Base-by-base conservation (phyloP, 352 stramenopile species). In the Phytopythium delawarense region DNA sequence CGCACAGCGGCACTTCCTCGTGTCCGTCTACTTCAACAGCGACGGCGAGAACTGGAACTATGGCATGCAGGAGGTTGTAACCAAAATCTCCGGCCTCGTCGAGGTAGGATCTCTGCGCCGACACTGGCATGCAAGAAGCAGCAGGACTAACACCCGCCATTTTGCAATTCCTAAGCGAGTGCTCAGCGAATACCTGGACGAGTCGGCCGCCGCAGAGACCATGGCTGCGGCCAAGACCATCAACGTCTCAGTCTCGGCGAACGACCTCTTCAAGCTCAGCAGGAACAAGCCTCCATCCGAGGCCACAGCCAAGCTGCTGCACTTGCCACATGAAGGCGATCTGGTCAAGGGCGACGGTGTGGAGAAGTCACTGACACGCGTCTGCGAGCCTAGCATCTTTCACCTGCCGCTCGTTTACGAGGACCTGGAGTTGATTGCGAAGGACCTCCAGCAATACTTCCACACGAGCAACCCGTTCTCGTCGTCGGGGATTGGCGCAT, bases 301-400 rank as follows among this genome's bases (percentile, higher is more conserved):
- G 25, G 53, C 49, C 23, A 70, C 25, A 2, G 62, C 57, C 21
- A 67, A 73, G 16, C 57, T 70, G 6, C 25, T 75, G 25, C 37
- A 45, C 7, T 51, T 73, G 9, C 61, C 61, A 0, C 67, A 68
- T 42, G 74, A 82, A 9, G 62, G 37, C 12, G 66, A 67, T 28
- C n/a, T 69, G 57, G 64, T 15, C 52, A 68, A 49, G 7, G 62
- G 51, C 7, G 65, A 68, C 35, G 53, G 66, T 18, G 61, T 70
- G 20, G 63, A 77, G 30, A 65, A 74, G 7, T 64, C 65, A 23
- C 59, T 67, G 32, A 65, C 62, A 1, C 71, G 79, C 2, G 81
- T 92, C 32, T 94, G 85, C 40, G 81, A 91, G 21, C 69, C 79
- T 0, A 92, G 81, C 44, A 73, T 92, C 18, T 94, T 91, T 49